Evolutionary conservation across 2,329 filamentous ascomycete species (phyloP).

Genomic region (Mycosphaerella arachidis): DNA sequence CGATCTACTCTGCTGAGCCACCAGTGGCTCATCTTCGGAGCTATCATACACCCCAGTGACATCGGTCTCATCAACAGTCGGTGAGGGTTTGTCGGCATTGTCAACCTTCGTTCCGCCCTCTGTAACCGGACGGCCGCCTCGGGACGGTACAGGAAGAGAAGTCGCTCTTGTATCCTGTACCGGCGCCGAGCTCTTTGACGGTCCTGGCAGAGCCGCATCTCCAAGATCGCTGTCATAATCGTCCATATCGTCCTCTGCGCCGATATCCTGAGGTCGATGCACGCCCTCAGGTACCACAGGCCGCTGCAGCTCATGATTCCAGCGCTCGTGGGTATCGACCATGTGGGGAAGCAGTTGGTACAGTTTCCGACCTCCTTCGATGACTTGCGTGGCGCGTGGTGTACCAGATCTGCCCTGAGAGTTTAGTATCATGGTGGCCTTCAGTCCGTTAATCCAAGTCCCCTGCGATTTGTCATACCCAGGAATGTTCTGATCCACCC

Average conservation of each 20-base stretch:
- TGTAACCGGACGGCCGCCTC: neutral
- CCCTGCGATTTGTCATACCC: conserved; percentile 14
- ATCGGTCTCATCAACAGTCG: neutral
- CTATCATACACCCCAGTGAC: neutral
- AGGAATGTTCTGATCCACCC: conserved; percentile 30
- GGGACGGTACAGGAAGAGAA: neutral
- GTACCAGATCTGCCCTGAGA: conserved; percentile 7
- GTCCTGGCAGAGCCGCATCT: neutral
- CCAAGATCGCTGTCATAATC: neutral
- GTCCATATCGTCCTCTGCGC: too few species aligned
- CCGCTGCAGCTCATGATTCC: conserved; percentile 24
- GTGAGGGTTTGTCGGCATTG: neutral
- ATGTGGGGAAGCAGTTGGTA: conserved; percentile 21
- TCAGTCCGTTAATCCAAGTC: conserved; percentile 16
- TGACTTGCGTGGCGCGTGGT: neutral
- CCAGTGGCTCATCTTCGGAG: conserved; percentile 8
- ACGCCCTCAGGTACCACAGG: neutral
- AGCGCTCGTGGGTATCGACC: conserved; percentile 19
- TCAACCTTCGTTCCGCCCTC: neutral
- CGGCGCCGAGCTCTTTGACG: neutral
- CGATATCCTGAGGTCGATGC: neutral
- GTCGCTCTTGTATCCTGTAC: neutral
- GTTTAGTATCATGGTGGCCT: conserved; percentile 16
- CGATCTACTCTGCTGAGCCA: neutral
- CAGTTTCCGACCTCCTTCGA: neutral